phyloP scores from a whole-genome alignment of 495 filamentous ascomycete genomes.

The Cenococcum geophilum region DNA sequence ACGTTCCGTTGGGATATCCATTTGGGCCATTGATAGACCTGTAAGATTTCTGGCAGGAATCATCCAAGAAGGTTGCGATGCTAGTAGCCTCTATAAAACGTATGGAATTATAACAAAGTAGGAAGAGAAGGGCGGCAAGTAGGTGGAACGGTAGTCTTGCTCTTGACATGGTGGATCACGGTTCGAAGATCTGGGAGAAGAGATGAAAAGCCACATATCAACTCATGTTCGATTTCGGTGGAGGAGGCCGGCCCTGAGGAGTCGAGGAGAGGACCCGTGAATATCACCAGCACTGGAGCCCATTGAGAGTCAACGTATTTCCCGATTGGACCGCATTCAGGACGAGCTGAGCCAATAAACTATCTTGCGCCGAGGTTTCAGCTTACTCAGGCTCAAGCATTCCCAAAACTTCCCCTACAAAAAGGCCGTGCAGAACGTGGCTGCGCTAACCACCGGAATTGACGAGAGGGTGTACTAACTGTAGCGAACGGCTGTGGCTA shows the following conservation, averaged over 20 bases:
- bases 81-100: not conserved
- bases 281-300: no score
- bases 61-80: constrained; percentile 16
- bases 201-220: not conserved
- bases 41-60: constrained; percentile 11
- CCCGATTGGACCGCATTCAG: no score
- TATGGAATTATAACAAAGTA: not conserved
- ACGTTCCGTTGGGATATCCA: constrained; percentile 24
- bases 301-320: no score
- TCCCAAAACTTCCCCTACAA: no score
- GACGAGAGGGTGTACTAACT: no score
- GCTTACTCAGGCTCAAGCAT: no score
- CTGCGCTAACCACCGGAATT: no score
- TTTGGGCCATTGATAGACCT: constrained; percentile 13
- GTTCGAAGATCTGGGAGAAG: not conserved
- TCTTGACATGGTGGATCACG: not conserved
- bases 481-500: no score
- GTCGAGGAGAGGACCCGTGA: no score
- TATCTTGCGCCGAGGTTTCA: no score
- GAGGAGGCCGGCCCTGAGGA: not conserved
- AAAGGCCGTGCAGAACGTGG: no score
- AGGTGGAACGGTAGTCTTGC: not conserved
- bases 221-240: not conserved
- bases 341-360: no score
- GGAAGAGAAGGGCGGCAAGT: not conserved